Percentiles rank a stretch among this genome's conserved stretches.
Evolutionary conservation across 768 basidiomycete genomes (phyloP).

Genomic region (Kwoniella bestiolae): DNA sequence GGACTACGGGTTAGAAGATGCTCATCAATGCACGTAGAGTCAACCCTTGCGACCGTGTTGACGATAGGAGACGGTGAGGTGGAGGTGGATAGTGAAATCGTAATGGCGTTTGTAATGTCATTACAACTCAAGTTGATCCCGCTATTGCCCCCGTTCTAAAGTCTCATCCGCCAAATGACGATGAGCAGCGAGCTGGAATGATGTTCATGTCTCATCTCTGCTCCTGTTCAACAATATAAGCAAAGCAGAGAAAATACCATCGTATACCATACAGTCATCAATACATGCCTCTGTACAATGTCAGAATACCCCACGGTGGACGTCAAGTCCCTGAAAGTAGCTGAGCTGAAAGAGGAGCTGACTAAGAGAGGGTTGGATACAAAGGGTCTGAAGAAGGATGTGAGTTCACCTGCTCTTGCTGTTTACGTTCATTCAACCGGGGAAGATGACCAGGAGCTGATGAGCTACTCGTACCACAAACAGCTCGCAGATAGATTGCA

Average conservation of each 20-base stretch:
- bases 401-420: constrained; percentile 24
- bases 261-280: not conserved
- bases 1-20: too few species aligned
- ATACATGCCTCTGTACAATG: not conserved
- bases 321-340: constrained; percentile 42
- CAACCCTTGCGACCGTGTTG: too few species aligned
- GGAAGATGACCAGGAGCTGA: not conserved
- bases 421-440: too few species aligned
- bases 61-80: not conserved
- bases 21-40: too few species aligned
- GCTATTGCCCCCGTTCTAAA: too few species aligned
- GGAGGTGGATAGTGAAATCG: not conserved
- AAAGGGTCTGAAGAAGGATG: constrained; percentile 54
- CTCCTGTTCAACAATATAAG: not conserved
- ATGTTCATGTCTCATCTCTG: not conserved
- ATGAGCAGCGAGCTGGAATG: not conserved
- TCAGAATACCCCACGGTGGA: constrained; percentile 22
- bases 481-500: constrained; percentile 46
- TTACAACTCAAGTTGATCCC: not conserved
- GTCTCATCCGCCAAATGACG: not conserved
- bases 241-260: too few species aligned
- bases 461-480: not conserved
- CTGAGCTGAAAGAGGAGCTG: constrained; percentile 54
- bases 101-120: not conserved
- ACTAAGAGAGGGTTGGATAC: constrained; percentile 48